Evolutionary conservation across 2,329 filamentous ascomycete genomes (phyloP), one percentile per base, ranked within the genome.

Genomic region (Endocalyx cinctus): DNA sequence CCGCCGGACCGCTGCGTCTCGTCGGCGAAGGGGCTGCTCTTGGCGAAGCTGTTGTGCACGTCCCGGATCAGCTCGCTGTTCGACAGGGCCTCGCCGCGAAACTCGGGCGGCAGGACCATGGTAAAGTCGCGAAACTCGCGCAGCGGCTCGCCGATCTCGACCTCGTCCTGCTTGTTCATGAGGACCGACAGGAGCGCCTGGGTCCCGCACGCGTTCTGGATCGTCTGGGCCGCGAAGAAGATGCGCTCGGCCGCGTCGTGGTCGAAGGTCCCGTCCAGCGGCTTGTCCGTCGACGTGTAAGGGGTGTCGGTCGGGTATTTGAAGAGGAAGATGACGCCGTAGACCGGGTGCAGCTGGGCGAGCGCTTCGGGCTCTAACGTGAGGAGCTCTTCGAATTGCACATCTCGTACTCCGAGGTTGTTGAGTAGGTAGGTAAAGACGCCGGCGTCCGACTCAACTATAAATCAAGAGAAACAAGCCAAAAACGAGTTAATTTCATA

Each of bases 271-370:
- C 92, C 92, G 59, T 97, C 89, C 45, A 79, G 75, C 0, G 89
- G 88, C 27, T 74, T 74, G 36, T 77, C 71, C 26, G 72, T 64
- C 41, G 61, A 62, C 23, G 67, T 77, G 66, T 70, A 82, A 50
- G 69, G 75, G 40, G 62, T 75, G 56, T 84, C 80, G 41, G 79
- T 88, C 31, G 78, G 86, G 64, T 86, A 98, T 67, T 96, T 97
- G 80, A 98, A 98, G 60, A 98, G 86, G 65, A 98, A 98, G 55
- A 98, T 96, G 48, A 98, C 87, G 53, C 92, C 92, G 66, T 95
- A 94, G 33, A 95, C 73, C 13, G 86, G 84, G 49, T 83, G 80
- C 20, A 88, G 74, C 45, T 80, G 67, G 27, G 76, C 72, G 10
- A 94, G 74, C 37, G 76, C 74, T 33, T 86, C 78, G 6, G 87